A percentile compares a stretch with the other conserved stretches of the same genome.
Conservation (phyloP, 192 early-diverging fungal genomes). For the Linnemannia hyalina region DNA sequence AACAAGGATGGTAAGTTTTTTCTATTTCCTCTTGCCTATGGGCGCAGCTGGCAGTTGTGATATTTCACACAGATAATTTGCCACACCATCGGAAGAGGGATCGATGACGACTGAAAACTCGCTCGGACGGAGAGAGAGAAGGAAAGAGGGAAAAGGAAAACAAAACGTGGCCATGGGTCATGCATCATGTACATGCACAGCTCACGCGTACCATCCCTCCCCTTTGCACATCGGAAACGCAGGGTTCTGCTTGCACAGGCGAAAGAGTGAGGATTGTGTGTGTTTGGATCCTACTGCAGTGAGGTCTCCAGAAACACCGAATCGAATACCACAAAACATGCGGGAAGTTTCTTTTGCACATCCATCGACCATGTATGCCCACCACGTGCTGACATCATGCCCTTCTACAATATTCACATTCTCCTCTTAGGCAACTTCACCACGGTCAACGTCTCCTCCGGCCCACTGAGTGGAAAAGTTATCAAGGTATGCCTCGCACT, state of each 20-base stretch:
- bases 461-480: conserved; percentile 40
- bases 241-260: neutral
- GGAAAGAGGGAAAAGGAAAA: neutral
- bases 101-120: neutral
- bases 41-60: neutral
- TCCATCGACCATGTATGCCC: neutral
- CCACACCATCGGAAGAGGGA: neutral
- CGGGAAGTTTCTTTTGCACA: neutral
- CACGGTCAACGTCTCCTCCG: conserved; percentile 7
- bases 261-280: neutral
- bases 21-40: neutral
- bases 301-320: neutral
- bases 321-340: conserved; percentile 4
- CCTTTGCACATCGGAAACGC: neutral
- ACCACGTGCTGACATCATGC: neutral
- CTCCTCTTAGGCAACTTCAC: conserved; percentile 5
- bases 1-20: conserved; percentile 13
- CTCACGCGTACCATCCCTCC: neutral
- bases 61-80: neutral
- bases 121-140: neutral
- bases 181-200: conserved; percentile 5
- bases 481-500: conserved; percentile 30
- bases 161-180: conserved; percentile 2
- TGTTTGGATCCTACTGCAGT: neutral
- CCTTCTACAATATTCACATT: conserved; percentile 3